These are phyloP conservation scores for Fusarium citri DNA, from an alignment of 2,329 filamentous ascomycete species.

Conservation along the genomic window DNA sequence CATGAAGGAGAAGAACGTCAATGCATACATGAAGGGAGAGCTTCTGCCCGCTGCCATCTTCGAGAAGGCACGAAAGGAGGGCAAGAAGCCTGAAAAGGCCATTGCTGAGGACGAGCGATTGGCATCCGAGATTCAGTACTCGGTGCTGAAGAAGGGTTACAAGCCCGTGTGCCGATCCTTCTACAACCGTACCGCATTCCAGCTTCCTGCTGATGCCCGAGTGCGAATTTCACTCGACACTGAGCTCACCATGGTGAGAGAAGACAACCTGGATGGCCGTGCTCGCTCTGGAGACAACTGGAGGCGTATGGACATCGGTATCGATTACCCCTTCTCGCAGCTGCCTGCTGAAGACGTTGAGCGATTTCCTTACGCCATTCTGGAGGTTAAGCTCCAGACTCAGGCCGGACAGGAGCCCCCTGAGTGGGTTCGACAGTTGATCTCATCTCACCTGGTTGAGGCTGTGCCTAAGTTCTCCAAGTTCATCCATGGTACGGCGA, in stretches of 20 bases:
- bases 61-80: conserved; percentile 94
- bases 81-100: conserved; percentile 91
- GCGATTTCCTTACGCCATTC: conserved; percentile 92
- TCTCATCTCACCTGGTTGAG: conserved; percentile 93
- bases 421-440: conserved; percentile 95
- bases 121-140: conserved; percentile 93
- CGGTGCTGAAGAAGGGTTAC: conserved; percentile 86
- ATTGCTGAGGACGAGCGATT: conserved; percentile 92
- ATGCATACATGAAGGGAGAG: conserved; percentile 86
- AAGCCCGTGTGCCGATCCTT: conserved; percentile 93
- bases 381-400: conserved; percentile 98
- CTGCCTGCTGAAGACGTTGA: conserved; percentile 86
- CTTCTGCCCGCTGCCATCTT: conserved; percentile 90
- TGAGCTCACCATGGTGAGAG: conserved; percentile 92
- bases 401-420: conserved; percentile 95
- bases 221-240: conserved; percentile 98
- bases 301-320: conserved; percentile 96
- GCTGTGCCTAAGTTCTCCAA: conserved; percentile 99
- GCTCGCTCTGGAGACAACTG: conserved; percentile 86
- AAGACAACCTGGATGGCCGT: conserved; percentile 91
- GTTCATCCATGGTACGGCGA: conserved; percentile 95
- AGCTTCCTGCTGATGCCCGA: conserved; percentile 93
- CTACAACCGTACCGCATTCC: conserved; percentile 98
- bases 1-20: conserved; percentile 97
- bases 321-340: conserved; percentile 94